phyloP scores from a whole-genome alignment of 495 filamentous ascomycete genomes.

The Penicillium fimorum region DNA sequence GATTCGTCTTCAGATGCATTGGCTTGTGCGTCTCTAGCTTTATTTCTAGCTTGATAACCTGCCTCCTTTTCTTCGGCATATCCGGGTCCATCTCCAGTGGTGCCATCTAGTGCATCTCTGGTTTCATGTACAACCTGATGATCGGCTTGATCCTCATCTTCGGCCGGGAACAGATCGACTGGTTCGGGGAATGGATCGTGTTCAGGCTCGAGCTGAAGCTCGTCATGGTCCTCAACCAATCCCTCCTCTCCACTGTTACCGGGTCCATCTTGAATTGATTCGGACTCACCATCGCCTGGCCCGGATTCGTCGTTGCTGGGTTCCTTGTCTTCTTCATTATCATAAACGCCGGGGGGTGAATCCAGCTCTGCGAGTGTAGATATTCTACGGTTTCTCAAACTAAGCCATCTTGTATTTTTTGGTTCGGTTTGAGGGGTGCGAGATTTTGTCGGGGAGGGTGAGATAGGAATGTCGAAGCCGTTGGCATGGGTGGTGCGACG shows the following conservation, averaged over 20 bases:
- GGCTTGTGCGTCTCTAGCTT: background rate
- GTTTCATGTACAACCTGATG: background rate
- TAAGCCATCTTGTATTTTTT: background rate
- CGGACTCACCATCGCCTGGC: background rate
- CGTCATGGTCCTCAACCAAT: background rate
- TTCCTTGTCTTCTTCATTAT: background rate
- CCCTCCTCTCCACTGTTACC: background rate
- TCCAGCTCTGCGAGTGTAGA: background rate
- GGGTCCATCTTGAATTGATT: background rate
- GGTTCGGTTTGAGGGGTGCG: background rate
- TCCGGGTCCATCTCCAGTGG: background rate
- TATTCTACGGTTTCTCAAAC: background rate
- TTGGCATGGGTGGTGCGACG: background rate
- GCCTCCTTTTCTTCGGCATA: background rate
- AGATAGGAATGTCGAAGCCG: slow-evolving; percentile 2
- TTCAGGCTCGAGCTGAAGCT: background rate
- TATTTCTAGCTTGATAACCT: too few relatives aligned
- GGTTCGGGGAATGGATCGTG: background rate
- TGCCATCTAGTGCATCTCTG: background rate
- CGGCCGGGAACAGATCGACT: background rate
- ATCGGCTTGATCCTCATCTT: background rate
- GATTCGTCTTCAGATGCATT: background rate
- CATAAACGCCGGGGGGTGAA: background rate
- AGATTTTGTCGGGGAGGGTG: background rate
- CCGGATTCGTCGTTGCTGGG: background rate